Evolutionary conservation across 768 basidiomycete genomes (phyloP).

Genomic region (Xerocomellus intermedius): DNA sequence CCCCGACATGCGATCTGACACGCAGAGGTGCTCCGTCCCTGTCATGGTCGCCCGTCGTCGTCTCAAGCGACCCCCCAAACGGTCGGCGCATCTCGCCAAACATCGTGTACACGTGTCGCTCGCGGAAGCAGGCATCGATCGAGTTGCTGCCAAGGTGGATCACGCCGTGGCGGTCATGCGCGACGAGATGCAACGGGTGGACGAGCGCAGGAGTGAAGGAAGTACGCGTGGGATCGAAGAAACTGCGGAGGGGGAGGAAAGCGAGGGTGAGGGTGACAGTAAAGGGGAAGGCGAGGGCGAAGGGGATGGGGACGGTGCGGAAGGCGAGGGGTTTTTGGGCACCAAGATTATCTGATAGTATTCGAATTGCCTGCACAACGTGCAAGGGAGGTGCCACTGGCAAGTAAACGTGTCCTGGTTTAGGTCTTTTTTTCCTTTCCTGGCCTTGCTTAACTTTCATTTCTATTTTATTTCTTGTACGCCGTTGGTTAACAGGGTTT

Average conservation of each 20-base stretch:
- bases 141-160: constrained; percentile 83
- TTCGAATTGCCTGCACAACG: background rate
- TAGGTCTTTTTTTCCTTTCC: background rate
- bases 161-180: constrained; percentile 81
- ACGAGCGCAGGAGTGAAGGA: constrained; percentile 37
- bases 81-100: constrained; percentile 75
- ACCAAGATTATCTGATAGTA: constrained; percentile 24
- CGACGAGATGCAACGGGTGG: constrained; percentile 70
- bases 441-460: background rate
- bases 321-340: constrained; percentile 31
- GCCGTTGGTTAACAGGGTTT: background rate
- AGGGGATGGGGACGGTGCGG: constrained; percentile 27
- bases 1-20: background rate
- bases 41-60: constrained; percentile 95
- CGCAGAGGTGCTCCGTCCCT: constrained; percentile 87
- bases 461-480: background rate
- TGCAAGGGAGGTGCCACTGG: too few species aligned
- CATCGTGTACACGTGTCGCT: constrained; percentile 83
- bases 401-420: background rate
- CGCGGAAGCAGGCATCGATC: constrained; percentile 82
- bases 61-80: constrained; percentile 82
- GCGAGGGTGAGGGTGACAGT: constrained; percentile 24
- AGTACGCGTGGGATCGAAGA: constrained; percentile 19
- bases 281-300: constrained; percentile 18
- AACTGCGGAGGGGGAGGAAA: constrained; percentile 26